Evolutionary conservation across 2,329 filamentous ascomycete genomes (phyloP).

Genomic region (Cercospora sesami): DNA sequence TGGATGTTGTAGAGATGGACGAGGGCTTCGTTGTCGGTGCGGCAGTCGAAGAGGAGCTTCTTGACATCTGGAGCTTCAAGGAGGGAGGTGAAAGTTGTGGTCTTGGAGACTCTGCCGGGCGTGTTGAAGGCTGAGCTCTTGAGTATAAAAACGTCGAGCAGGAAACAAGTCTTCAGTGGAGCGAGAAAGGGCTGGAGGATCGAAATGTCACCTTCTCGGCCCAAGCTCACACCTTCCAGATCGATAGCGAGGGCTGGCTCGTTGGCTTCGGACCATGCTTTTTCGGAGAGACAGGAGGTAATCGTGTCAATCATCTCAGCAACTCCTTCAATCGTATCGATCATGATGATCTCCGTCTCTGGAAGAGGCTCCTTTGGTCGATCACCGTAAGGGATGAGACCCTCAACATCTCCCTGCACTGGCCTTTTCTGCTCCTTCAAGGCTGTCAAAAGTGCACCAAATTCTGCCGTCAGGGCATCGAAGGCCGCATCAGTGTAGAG

Average conservation of each 20-base stretch:
- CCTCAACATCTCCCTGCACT: no score
- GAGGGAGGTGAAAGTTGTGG: constrained; percentile 41
- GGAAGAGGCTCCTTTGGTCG: background rate
- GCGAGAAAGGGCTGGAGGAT: background rate
- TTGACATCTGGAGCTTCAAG: constrained; percentile 47
- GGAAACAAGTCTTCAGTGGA: constrained; percentile 34
- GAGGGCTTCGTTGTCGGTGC: constrained; percentile 59
- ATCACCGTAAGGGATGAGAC: background rate
- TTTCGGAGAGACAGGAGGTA: background rate
- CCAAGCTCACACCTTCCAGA: background rate
- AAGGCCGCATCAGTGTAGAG: background rate
- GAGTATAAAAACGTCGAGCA: constrained; percentile 51
- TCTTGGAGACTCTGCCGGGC: constrained; percentile 11
- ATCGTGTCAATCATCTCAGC: background rate
- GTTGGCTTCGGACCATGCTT: rapidly evolving
- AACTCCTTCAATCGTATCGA: background rate
- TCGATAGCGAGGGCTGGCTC: background rate
- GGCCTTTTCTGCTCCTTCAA: background rate
- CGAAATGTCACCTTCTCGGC: background rate
- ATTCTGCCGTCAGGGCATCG: background rate
- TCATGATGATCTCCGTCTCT: background rate
- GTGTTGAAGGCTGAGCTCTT: constrained; percentile 45
- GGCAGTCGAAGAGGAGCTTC: constrained; percentile 61
- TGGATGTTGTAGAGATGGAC: constrained; percentile 35
- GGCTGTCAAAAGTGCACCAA: background rate